Evolutionary conservation across 108 stramenopile species (phyloP).

Genomic region (Cyclotella baltica): DNA sequence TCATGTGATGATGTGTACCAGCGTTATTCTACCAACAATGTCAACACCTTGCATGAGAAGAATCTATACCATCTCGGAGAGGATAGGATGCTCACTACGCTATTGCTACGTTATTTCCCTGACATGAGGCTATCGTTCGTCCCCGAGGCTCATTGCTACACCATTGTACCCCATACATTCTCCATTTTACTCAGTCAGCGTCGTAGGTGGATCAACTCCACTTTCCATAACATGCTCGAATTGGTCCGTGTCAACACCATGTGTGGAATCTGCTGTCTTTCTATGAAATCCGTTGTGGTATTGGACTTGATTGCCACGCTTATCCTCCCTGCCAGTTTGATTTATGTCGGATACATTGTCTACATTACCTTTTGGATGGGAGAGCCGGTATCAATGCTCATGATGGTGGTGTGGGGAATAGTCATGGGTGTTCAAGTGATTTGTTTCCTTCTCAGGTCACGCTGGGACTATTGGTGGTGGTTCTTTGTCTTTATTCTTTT

Average conservation of each 20-base stretch:
- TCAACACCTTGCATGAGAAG: slow-evolving; percentile 55
- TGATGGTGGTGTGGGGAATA: slow-evolving; percentile 57
- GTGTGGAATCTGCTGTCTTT: slow-evolving; percentile 60
- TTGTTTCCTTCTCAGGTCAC: slow-evolving; percentile 53
- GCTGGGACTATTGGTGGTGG: slow-evolving; percentile 68
- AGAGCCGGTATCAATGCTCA: slow-evolving; percentile 46
- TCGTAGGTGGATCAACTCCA: slow-evolving; percentile 57
- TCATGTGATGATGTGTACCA: slow-evolving; percentile 56
- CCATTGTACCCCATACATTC: slow-evolving; percentile 57
- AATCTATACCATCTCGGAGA: slow-evolving; percentile 60
- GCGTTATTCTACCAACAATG: slow-evolving; percentile 48
- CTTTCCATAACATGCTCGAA: slow-evolving; percentile 61
- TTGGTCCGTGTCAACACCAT: slow-evolving; percentile 52
- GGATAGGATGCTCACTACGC: slow-evolving; percentile 56
- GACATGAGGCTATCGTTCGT: slow-evolving; percentile 51
- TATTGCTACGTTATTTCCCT: slow-evolving; percentile 47
- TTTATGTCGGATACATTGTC: slow-evolving; percentile 57
- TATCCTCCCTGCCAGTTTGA: slow-evolving; percentile 53
- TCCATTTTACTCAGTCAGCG: slow-evolving; percentile 53
- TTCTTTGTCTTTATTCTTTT: slow-evolving; percentile 59
- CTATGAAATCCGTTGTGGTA: slow-evolving; percentile 55
- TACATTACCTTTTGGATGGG: slow-evolving; percentile 56
- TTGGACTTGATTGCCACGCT: slow-evolving; percentile 56
- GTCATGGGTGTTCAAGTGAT: slow-evolving; percentile 60
- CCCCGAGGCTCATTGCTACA: slow-evolving; percentile 54